These are phyloP conservation scores for Podospora pseudocomata DNA, from an alignment of 495 filamentous ascomycete genomes.

Conservation along the genomic window DNA sequence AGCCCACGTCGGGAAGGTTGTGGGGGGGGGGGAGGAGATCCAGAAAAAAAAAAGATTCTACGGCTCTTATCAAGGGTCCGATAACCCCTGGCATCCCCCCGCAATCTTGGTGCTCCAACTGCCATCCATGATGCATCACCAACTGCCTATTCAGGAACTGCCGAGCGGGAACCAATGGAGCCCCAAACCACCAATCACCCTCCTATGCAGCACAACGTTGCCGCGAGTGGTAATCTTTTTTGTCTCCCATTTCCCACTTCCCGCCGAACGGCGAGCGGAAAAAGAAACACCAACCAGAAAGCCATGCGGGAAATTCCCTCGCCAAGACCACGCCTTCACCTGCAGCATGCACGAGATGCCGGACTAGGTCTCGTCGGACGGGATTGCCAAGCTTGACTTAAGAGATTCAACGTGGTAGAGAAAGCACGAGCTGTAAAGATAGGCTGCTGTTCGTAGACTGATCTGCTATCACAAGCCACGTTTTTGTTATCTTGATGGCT, in stretches of 20 bases:
- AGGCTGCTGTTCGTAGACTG: neutral
- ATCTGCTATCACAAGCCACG: neutral
- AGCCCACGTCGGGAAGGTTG: slow-evolving; percentile 20
- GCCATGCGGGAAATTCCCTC: neutral
- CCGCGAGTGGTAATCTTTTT: neutral
- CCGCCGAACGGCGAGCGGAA: neutral
- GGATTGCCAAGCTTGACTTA: neutral
- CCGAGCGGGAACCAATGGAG: slow-evolving; percentile 11
- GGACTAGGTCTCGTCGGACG: neutral
- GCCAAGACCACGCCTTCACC: slow-evolving; percentile 1
- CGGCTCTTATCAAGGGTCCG: slow-evolving; percentile 13
- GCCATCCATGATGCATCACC: slow-evolving; percentile 7
- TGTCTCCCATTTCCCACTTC: neutral
- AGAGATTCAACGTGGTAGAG: neutral
- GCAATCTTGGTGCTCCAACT: neutral
- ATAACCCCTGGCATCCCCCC: neutral
- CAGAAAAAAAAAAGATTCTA: neutral
- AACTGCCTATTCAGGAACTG: slow-evolving; percentile 23
- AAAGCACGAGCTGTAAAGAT: neutral
- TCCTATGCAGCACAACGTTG: slow-evolving; percentile 12
- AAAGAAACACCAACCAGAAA: neutral
- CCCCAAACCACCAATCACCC: slow-evolving; percentile 16
- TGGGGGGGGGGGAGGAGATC: neutral
- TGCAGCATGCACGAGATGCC: neutral
- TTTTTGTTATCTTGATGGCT: neutral